Evolutionary conservation across 1,284 basidiomycete species (phyloP).

Genomic region (Irpex sp.): DNA sequence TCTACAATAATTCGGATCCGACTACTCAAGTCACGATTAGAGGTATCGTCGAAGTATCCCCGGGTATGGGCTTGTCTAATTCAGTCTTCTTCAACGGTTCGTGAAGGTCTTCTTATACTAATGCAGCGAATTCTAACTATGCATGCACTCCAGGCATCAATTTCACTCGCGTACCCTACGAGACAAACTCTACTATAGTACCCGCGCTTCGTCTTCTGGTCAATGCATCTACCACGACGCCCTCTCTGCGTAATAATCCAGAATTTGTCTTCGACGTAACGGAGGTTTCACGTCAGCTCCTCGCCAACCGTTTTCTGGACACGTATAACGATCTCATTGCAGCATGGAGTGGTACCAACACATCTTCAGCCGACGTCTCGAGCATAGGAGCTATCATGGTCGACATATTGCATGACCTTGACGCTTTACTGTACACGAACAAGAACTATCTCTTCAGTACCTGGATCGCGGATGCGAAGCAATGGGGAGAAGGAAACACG

Average conservation of each 20-base stretch:
- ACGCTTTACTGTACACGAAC: slow-evolving; percentile 33
- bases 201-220: slow-evolving; percentile 34
- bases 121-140: neutral
- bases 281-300: slow-evolving; percentile 38
- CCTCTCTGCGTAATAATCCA: slow-evolving; percentile 21
- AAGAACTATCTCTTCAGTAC: slow-evolving; percentile 32
- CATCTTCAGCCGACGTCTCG: slow-evolving; percentile 20
- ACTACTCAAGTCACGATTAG: slow-evolving; percentile 36
- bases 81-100: slow-evolving; percentile 24
- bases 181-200: slow-evolving; percentile 34
- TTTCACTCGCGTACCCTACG: slow-evolving; percentile 35
- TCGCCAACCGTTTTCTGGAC: slow-evolving; percentile 37
- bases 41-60: slow-evolving; percentile 36
- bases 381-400: slow-evolving; percentile 27
- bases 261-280: slow-evolving; percentile 42
- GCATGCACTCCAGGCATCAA: slow-evolving; percentile 22
- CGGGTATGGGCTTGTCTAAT: slow-evolving; percentile 28
- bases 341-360: slow-evolving; percentile 23
- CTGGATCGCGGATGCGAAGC: slow-evolving; percentile 35
- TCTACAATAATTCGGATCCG: slow-evolving; percentile 36
- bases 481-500: slow-evolving; percentile 26
- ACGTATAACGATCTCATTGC: slow-evolving; percentile 29
- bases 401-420: slow-evolving; percentile 32
- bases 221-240: slow-evolving; percentile 22
- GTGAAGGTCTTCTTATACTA: neutral